These are phyloP conservation scores for Pterula multifida DNA, from an alignment of 1,284 basidiomycete species.

Conservation along the genomic window DNA sequence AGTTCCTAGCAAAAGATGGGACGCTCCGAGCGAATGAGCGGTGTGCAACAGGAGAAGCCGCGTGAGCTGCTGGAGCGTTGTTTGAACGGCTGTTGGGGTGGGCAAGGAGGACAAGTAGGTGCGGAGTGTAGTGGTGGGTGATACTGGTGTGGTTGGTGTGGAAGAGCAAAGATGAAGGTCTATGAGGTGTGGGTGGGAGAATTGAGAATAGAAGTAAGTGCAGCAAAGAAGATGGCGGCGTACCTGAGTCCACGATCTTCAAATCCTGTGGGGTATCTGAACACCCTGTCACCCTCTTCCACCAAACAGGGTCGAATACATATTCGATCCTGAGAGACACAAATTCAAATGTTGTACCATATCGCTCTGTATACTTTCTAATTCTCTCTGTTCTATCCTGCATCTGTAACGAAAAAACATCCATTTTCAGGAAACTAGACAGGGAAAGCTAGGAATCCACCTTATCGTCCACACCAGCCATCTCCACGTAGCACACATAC, in stretches of 20 bases:
- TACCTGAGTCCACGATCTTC: constrained; percentile 43
- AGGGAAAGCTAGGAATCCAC: constrained; percentile 4
- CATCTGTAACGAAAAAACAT: constrained; percentile 25
- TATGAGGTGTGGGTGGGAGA: constrained; percentile 15
- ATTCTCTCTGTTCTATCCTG: constrained; percentile 44
- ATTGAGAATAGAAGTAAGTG: background rate
- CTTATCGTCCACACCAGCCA: constrained; percentile 44
- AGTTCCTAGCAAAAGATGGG: constrained; percentile 74
- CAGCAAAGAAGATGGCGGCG: constrained; percentile 5
- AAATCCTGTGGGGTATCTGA: constrained; percentile 21
- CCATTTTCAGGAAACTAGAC: constrained; percentile 6
- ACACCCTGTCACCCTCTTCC: constrained; percentile 31
- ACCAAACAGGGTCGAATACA: constrained; percentile 63
- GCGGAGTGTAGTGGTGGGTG: constrained; percentile 38
- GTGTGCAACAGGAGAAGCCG: constrained; percentile 64
- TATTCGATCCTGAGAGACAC: constrained; percentile 53
- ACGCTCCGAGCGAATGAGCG: constrained; percentile 43
- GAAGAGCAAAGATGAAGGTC: constrained; percentile 17
- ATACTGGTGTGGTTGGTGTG: constrained; percentile 11
- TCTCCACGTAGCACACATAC: constrained; percentile 58
- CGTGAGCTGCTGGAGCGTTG: constrained; percentile 49
- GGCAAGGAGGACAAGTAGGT: constrained; percentile 62
- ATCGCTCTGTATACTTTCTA: constrained; percentile 28
- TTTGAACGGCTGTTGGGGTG: constrained; percentile 62
- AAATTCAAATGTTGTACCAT: constrained; percentile 44